phyloP scores from a whole-genome alignment of 2,329 filamentous ascomycete species.

The Pseudocercospora crystallina region DNA sequence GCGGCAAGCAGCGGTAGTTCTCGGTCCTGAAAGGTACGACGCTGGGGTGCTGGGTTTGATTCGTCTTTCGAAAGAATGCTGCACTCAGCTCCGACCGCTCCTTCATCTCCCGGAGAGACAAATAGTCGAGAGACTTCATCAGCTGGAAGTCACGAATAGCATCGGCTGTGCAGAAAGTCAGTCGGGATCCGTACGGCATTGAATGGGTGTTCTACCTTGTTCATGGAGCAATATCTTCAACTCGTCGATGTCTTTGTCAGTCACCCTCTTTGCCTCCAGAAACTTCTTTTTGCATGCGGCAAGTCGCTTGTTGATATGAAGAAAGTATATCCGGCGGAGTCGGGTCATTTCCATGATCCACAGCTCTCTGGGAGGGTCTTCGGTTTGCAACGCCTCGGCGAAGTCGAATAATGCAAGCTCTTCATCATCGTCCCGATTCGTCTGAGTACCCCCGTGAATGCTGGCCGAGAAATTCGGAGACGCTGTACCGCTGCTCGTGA shows the following conservation, averaged over 20 bases:
- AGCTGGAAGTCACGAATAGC: slow-evolving; percentile 1
- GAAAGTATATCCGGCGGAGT: slow-evolving; percentile 1
- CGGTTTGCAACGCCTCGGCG: neutral
- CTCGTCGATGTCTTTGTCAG: neutral
- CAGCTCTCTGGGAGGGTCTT: neutral
- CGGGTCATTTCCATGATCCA: slow-evolving; percentile 2
- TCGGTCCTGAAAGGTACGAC: neutral
- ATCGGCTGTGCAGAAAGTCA: neutral
- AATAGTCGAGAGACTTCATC: neutral
- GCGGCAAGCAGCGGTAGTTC: neutral
- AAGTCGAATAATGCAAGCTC: neutral
- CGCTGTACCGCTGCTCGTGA: no score
- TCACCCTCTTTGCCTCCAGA: neutral
- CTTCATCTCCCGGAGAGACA: neutral
- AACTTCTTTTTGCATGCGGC: neutral
- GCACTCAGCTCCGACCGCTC: neutral
- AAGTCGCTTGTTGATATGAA: neutral
- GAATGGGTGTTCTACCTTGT: neutral
- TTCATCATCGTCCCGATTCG: neutral
- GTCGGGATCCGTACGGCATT: neutral
- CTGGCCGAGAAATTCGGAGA: no score
- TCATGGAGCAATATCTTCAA: neutral
- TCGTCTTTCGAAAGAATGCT: neutral
- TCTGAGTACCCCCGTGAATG: no score
- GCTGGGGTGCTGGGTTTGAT: neutral